These are phyloP conservation scores for Ceratobasidium sp. DNA, from an alignment of 1,284 basidiomycete genomes.

Conservation along the genomic window DNA sequence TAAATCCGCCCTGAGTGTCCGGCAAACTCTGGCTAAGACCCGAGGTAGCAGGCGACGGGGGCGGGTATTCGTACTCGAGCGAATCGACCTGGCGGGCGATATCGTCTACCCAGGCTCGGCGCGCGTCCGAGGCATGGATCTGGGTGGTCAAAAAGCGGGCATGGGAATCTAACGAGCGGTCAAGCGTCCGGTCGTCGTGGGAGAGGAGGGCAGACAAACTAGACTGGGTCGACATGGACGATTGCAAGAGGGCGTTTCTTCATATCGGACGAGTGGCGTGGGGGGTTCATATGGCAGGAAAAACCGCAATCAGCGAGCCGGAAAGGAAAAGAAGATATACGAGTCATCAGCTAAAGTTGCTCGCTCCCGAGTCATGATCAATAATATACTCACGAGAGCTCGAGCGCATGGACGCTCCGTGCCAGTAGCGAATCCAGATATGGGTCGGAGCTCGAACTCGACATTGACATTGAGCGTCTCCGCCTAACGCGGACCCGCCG, in stretches of 20 bases:
- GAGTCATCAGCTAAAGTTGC: conserved; percentile 32
- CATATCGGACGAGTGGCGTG: background rate
- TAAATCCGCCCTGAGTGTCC: conserved; percentile 21
- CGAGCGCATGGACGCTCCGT: conserved; percentile 82
- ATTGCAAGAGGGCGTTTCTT: conserved; percentile 74
- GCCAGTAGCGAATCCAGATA: conserved; percentile 80
- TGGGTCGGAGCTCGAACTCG: conserved; percentile 56
- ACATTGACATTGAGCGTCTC: conserved; percentile 26
- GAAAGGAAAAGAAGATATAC: conserved; percentile 30
- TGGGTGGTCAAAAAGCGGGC: conserved; percentile 66
- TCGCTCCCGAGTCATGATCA: conserved; percentile 17
- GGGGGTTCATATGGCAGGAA: conserved; percentile 12
- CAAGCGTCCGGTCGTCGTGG: conserved; percentile 56
- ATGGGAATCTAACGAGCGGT: conserved; percentile 62
- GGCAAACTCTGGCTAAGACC: conserved; percentile 58
- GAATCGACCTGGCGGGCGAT: conserved; percentile 54
- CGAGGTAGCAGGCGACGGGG: conserved; percentile 50
- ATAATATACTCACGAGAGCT: conserved; percentile 67
- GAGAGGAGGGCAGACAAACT: conserved; percentile 53
- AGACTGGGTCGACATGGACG: conserved; percentile 76
- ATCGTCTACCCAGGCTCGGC: conserved; percentile 73
- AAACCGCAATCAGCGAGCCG: background rate
- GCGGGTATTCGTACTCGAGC: conserved; percentile 34
- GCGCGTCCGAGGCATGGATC: conserved; percentile 62
- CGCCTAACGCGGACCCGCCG: conserved; percentile 37